A percentile compares a stretch with the other conserved stretches of the same genome.
Conservation (phyloP, 257 asterid species). For the Rehmannia glutinosa region DNA sequence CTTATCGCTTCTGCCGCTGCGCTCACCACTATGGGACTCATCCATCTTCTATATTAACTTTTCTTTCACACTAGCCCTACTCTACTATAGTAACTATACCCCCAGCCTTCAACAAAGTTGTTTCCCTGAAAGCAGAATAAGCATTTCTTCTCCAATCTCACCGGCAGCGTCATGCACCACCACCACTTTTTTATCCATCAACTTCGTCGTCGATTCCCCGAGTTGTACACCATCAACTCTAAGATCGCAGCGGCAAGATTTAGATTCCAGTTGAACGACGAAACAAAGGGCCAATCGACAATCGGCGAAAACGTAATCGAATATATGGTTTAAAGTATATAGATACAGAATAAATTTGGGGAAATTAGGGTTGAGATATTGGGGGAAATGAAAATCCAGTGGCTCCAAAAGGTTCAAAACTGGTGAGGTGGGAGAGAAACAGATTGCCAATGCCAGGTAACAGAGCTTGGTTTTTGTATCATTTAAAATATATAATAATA, state of each 20-base stretch:
- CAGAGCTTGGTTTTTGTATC: no score
- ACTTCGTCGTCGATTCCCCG: conserved; percentile 15
- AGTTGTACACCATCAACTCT: conserved; percentile 29
- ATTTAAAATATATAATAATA: no score
- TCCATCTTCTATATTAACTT: conserved; percentile 29
- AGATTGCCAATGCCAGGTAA: no score
- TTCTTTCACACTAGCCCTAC: conserved; percentile 6
- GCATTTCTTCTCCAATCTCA: no score
- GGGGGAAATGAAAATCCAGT: conserved; percentile 16
- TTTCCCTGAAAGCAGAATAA: conserved; percentile 3
- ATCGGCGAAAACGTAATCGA: background rate
- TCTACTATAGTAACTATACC: no score
- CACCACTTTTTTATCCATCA: background rate
- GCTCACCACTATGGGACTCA: conserved; percentile 32
- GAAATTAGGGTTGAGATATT: conserved; percentile 28
- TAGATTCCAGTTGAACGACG: no score
- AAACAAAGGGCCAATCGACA: no score
- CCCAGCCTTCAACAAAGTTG: no score
- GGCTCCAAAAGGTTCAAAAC: conserved; percentile 2
- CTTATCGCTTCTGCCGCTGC: conserved; percentile 59
- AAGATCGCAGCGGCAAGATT: conserved; percentile 23
- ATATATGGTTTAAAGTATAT: background rate
- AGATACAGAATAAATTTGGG: background rate
- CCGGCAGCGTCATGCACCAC: no score
- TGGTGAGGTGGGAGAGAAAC: background rate